phyloP scores from a whole-genome alignment of 2,329 filamentous ascomycete genomes.

The Orbilia quercus region DNA sequence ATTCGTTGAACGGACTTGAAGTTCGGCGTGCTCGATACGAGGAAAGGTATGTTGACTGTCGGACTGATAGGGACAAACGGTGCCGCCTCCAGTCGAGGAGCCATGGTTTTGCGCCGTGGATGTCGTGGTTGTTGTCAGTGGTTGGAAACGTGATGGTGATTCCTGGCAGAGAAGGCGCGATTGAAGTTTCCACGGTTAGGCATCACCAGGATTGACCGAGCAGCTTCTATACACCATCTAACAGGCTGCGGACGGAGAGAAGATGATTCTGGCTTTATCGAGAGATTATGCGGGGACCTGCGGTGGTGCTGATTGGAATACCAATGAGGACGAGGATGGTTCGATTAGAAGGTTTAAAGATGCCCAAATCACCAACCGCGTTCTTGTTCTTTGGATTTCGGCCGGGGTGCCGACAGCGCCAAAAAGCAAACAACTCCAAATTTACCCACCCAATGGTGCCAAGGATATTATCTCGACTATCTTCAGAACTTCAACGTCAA shows the following conservation, averaged over 20 bases:
- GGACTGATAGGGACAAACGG: conserved; percentile 87
- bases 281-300: not conserved
- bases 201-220: conserved; percentile 8
- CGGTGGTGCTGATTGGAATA: conserved; percentile 1
- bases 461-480: not conserved
- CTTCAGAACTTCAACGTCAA: too few relatives aligned
- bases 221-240: not conserved
- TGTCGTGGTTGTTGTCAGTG: conserved; percentile 14
- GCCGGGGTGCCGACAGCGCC: conserved; percentile 16
- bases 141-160: conserved; percentile 11
- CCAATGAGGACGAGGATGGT: conserved; percentile 9
- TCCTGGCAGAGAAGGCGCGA: conserved; percentile 8
- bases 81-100: conserved; percentile 52
- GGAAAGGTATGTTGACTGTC: conserved; percentile 77
- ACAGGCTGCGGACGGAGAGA: not conserved
- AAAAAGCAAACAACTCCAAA: conserved; percentile 40
- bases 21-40: conserved; percentile 83
- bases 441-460: not conserved
- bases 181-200: conserved; percentile 8
- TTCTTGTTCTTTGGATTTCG: conserved; percentile 15
- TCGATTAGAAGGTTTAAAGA: conserved; percentile 7
- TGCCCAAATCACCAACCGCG: conserved; percentile 17
- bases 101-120: conserved; percentile 27
- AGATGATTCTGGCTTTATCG: not conserved
- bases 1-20: conserved; percentile 89